phyloP scores from a whole-genome alignment of 495 filamentous ascomycete genomes.

The Hypomontagnella submonticulosa region DNA sequence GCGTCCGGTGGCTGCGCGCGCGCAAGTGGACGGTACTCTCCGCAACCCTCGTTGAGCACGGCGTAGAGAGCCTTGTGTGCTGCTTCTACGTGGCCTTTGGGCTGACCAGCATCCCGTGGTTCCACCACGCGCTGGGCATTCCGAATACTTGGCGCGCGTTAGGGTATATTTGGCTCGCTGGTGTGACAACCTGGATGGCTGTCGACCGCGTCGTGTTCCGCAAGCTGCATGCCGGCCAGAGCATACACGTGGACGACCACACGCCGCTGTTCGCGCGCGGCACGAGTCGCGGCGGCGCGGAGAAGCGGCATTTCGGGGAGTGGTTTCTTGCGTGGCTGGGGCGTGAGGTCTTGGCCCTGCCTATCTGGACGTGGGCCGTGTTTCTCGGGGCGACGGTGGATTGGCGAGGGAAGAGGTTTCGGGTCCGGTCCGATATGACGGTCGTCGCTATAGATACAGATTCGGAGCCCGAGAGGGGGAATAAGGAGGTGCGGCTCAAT shows the following conservation, averaged over 20 bases:
- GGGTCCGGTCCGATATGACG: constrained; percentile 85
- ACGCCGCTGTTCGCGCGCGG: constrained; percentile 78
- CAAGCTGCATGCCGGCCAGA: constrained; percentile 74
- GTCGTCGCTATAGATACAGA: constrained; percentile 65
- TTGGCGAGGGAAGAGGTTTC: constrained; percentile 87
- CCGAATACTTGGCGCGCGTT: constrained; percentile 77
- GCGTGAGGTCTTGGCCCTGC: constrained; percentile 81
- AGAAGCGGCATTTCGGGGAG: constrained; percentile 67
- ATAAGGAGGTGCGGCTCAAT: constrained; percentile 8
- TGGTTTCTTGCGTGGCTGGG: constrained; percentile 90
- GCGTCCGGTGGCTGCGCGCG: constrained; percentile 91
- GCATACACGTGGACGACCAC: constrained; percentile 75
- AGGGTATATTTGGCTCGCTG: constrained; percentile 69
- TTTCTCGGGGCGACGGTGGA: constrained; percentile 83
- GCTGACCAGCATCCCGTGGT: constrained; percentile 75
- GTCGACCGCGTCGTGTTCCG: constrained; percentile 79
- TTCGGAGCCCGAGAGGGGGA: constrained; percentile 24
- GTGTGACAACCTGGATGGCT: constrained; percentile 75
- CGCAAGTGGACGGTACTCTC: constrained; percentile 92
- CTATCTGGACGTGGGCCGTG: constrained; percentile 89
- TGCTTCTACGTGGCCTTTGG: constrained; percentile 82
- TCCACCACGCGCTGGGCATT: constrained; percentile 64
- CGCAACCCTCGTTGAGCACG: constrained; percentile 93
- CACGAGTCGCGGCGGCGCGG: constrained; percentile 49
- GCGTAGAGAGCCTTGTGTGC: constrained; percentile 89